phyloP scores from a whole-genome alignment of 75 land plant species.

The Pinus taeda region DNA sequence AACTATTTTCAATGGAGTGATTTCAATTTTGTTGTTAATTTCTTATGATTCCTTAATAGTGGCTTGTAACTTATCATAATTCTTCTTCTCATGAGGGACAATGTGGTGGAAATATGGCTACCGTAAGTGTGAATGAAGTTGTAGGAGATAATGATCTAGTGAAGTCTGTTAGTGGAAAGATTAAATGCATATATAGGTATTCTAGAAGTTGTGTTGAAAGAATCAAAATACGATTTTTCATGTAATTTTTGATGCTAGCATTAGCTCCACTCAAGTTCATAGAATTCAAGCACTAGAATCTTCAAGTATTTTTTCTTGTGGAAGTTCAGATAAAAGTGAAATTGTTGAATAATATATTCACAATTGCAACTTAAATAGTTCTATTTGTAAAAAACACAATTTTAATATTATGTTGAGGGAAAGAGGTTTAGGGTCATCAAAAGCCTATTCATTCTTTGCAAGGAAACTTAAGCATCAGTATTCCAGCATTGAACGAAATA shows the following conservation, averaged over 20 bases:
- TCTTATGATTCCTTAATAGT: background rate
- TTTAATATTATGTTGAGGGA: slow-evolving; percentile 35
- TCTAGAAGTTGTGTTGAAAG: slow-evolving; percentile 18
- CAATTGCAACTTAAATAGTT: slow-evolving; percentile 20
- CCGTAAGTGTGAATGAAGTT: background rate
- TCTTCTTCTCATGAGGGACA: slow-evolving; percentile 5
- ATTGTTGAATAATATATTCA: background rate
- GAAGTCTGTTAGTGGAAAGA: slow-evolving; percentile 14
- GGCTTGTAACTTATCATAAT: background rate
- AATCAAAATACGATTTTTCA: slow-evolving; percentile 8
- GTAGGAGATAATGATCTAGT: slow-evolving; percentile 6
- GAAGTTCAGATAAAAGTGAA: slow-evolving; percentile 5
- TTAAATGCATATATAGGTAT: slow-evolving; percentile 6
- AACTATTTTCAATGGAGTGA: background rate
- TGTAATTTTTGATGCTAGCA: slow-evolving; percentile 12
- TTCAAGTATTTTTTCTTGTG: slow-evolving; percentile 11
- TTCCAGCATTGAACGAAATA: background rate
- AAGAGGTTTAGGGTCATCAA: slow-evolving; percentile 37
- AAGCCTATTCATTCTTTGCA: slow-evolving; percentile 29
- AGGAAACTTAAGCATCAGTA: slow-evolving; percentile 6
- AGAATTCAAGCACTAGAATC: background rate
- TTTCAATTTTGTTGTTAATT: background rate
- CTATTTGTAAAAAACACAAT: slow-evolving; percentile 24
- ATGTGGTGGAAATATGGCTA: background rate
- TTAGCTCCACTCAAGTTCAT: slow-evolving; percentile 18